Base-by-base conservation (phyloP, 148 eudicot species). In the Rhododendron henanense region DNA sequence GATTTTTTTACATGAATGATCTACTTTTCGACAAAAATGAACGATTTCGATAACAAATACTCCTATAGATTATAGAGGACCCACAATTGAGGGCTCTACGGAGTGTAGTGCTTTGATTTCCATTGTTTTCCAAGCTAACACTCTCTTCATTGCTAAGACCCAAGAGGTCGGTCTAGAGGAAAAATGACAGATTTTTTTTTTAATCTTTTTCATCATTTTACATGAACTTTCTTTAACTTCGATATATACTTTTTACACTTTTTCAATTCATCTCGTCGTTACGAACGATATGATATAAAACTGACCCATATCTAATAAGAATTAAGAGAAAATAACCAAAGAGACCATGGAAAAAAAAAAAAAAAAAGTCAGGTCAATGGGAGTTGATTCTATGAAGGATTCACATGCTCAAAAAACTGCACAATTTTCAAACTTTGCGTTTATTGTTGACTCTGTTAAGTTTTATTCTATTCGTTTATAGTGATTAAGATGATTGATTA, bases 171-270 rank as follows among this genome's bases (percentile, higher is more conserved):
- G 55, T 51, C 55, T 51, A 51, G 55, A 51, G 11, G 15, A 51
- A 51, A 2, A 0, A 3, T 28, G 13, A 13, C 15, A 16, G 13
- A 10, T 28, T 28, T 28, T 51, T 13, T 51, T 2, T 2, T 51
- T 51, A 0, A 0, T 15, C 21, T 55, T 15, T 55, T 55, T 0
- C 19, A 0, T 16, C 1, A 0, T 16, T 0, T 0, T 55, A 15
- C 0, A 55, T 55, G 6, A 55, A 55, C 19, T 55, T 16, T 55
- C 21, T 55, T 3, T 16, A 16, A 55, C 21, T 55, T 15, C 16
- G 61, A 16, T 16, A 0, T 55, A 55, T 55, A 16, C 1, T 55
- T 55, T 55, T 15, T 55, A 55, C 5, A 15, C 3, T 55, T 55
- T 55, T 55, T 0, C 13, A 0, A 15, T 55, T 55, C 21, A 15